Base-by-base conservation (phyloP, 2,329 filamentous ascomycete species). In the Penicillium hesseltinei region DNA sequence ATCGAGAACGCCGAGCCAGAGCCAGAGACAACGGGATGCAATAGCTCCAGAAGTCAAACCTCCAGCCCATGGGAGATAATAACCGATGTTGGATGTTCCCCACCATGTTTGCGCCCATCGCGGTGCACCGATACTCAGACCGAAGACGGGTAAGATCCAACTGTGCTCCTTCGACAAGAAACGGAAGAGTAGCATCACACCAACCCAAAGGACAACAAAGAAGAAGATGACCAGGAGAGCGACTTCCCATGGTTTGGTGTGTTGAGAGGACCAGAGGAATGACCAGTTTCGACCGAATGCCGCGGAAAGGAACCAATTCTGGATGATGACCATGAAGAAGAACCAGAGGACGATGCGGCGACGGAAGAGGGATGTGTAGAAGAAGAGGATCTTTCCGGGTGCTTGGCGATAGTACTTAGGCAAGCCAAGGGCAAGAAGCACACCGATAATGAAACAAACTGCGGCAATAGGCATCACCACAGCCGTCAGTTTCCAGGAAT, bases 31-130 rank as follows among this genome's bases (percentile, higher is more conserved):
- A 31, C 85, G 78, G 2, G 82, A 82, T 7, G 84, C 72, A 1
- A 88, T 70, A 0, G 86, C 83, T 9, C 81, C 80, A 15, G 79
- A 77, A 2, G 82, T 72, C 15, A 80, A 78, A 3, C 77, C 73
- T 40, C 83, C 82, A 4, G 81, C 62, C 63, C 85, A 88, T 3
- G 86, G 86, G 2, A 89, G 71, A 66, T 83, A 88, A 51, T 80
- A 75, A 3, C 85, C 86, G 63, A 87, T 81, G 38, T 81, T 81
- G 2, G 81, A 84, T 7, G 81, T 82, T 17, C 80, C 82, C 86
- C 86, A 88, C 68, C 86, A 83, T 68, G 88, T 87, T 69, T 89
- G 86, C 19, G 81, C 81, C 84, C 86, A 89, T 60, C 86, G 78
- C 1, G 86, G 86, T 5, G 85, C 85, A 10, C 73, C 84, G 9